These are phyloP conservation scores for Grosmannia huntii DNA, from an alignment of 2,329 filamentous ascomycete species.

Conservation along the genomic window DNA sequence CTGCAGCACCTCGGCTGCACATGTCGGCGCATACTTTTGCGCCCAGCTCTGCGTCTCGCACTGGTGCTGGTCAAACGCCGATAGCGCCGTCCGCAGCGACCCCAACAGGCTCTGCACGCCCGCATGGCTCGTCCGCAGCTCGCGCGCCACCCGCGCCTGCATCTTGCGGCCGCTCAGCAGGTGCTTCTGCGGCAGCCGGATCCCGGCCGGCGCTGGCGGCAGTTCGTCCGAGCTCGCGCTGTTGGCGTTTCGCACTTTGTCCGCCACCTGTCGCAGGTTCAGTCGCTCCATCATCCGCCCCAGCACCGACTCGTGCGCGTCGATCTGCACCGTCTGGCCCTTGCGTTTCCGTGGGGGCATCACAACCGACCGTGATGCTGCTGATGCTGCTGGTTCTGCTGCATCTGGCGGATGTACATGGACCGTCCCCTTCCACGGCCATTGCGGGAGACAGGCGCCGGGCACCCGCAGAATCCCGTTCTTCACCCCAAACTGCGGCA, in stretches of 20 bases:
- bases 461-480: slow-evolving; percentile 44
- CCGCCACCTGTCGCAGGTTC: slow-evolving; percentile 22
- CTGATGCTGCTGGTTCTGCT: background rate
- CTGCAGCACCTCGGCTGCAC: slow-evolving; percentile 63
- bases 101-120: slow-evolving; percentile 32
- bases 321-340: slow-evolving; percentile 28
- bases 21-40: slow-evolving; percentile 70
- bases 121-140: slow-evolving; percentile 26
- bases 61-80: slow-evolving; percentile 66
- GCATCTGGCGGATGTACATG: slow-evolving; percentile 33
- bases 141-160: slow-evolving; percentile 31
- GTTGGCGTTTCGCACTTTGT: slow-evolving; percentile 22
- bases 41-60: slow-evolving; percentile 66
- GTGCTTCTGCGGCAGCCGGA: slow-evolving; percentile 41
- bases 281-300: slow-evolving; percentile 22
- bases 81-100: slow-evolving; percentile 48
- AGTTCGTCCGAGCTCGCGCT: slow-evolving; percentile 23
- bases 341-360: slow-evolving; percentile 33
- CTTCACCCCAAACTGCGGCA: slow-evolving; percentile 31
- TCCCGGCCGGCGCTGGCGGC: slow-evolving; percentile 29
- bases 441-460: slow-evolving; percentile 54
- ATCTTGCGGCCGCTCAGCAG: slow-evolving; percentile 46
- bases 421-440: slow-evolving; percentile 52
- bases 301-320: slow-evolving; percentile 30
- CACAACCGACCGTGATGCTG: background rate